These are phyloP conservation scores for Sarcomyxa edulis DNA, from an alignment of 768 basidiomycete genomes.

Conservation along the genomic window DNA sequence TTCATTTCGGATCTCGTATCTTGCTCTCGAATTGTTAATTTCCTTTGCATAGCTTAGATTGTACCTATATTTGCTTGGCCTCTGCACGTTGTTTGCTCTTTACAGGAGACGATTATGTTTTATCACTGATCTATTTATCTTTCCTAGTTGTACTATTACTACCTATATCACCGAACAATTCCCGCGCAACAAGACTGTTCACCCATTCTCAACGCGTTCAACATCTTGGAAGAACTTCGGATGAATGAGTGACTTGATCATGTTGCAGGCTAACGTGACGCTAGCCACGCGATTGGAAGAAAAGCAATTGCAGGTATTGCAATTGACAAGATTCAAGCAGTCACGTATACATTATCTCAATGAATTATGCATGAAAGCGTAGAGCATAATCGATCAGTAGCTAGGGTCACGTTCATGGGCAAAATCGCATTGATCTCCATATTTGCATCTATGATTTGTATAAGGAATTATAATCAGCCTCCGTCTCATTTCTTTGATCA, in stretches of 20 bases:
- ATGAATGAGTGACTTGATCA: too few relatives aligned
- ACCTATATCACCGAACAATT: too few relatives aligned
- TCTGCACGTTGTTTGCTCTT: slow-evolving; percentile 26
- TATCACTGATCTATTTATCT: slow-evolving; percentile 24
- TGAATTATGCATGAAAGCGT: too few relatives aligned
- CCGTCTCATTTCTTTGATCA: slow-evolving; percentile 30
- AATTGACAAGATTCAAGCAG: slow-evolving; percentile 9
- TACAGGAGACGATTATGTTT: slow-evolving; percentile 20
- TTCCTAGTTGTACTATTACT: slow-evolving; percentile 15
- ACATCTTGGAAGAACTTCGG: too few relatives aligned
- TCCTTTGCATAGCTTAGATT: slow-evolving; percentile 27
- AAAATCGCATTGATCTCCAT: slow-evolving; percentile 85
- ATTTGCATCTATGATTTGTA: slow-evolving; percentile 81
- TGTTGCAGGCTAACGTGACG: too few relatives aligned
- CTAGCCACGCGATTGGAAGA: too few relatives aligned
- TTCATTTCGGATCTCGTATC: slow-evolving; percentile 18
- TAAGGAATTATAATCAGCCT: slow-evolving; percentile 38
- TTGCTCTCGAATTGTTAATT: slow-evolving; percentile 13
- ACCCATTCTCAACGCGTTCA: too few relatives aligned
- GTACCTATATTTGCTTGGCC: slow-evolving; percentile 17
- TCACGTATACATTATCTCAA: not conserved
- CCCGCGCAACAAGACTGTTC: too few relatives aligned
- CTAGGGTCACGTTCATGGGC: slow-evolving; percentile 50
- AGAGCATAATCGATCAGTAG: too few relatives aligned
- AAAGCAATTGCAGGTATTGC: too few relatives aligned